These are phyloP conservation scores for Cladophialophora bantiana DNA, from an alignment of 2,329 filamentous ascomycete species.

Conservation along the genomic window DNA sequence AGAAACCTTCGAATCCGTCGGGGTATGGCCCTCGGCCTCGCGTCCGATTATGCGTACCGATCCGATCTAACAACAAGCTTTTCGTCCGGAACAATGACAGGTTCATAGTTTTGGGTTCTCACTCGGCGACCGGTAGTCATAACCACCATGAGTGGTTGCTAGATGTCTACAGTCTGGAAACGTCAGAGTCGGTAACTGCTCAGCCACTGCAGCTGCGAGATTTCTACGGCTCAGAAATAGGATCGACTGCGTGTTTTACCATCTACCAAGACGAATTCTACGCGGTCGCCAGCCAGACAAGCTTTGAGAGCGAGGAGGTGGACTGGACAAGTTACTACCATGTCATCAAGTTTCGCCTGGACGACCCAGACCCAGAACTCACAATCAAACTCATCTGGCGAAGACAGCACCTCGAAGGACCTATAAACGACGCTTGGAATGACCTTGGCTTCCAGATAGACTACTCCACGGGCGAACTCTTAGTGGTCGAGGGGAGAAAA, in stretches of 20 bases:
- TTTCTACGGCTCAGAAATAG: constrained; percentile 70
- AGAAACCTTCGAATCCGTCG: not conserved
- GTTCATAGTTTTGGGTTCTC: constrained; percentile 72
- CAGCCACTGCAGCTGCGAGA: constrained; percentile 62
- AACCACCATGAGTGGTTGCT: constrained; percentile 70
- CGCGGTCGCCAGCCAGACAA: constrained; percentile 70
- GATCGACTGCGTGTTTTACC: constrained; percentile 74
- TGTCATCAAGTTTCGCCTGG: constrained; percentile 68
- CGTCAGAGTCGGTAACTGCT: constrained; percentile 50
- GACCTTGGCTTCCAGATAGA: constrained; percentile 68
- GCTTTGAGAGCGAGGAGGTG: constrained; percentile 67
- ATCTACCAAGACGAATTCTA: constrained; percentile 72
- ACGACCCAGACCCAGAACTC: constrained; percentile 48
- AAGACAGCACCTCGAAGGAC: constrained; percentile 35
- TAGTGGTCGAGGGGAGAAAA: constrained; percentile 71
- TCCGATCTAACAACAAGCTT: constrained; percentile 61
- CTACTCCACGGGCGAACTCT: constrained; percentile 63
- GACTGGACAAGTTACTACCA: constrained; percentile 75
- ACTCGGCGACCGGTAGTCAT: constrained; percentile 61
- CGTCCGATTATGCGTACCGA: constrained; percentile 52
- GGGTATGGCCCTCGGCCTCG: constrained; percentile 35
- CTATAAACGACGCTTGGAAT: constrained; percentile 76
- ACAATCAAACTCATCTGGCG: constrained; percentile 28
- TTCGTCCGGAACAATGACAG: constrained; percentile 71
- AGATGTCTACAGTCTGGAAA: constrained; percentile 58